These are phyloP conservation scores for Pleodorina starrii DNA, from an alignment of 139 green algal species.

Conservation along the genomic window DNA sequence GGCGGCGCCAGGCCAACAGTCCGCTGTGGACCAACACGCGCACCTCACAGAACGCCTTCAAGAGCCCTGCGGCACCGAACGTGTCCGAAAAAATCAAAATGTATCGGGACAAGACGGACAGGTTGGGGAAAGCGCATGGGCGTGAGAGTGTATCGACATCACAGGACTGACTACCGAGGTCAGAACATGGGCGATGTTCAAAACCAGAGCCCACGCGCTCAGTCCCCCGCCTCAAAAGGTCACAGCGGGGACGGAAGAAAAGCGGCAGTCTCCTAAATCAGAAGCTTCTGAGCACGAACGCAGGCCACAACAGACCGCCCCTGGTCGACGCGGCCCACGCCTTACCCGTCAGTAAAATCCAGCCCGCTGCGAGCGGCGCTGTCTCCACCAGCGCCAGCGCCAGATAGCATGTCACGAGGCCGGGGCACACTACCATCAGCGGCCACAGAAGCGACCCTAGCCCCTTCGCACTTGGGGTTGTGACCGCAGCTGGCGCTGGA, in stretches of 20 bases:
- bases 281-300: too few relatives aligned
- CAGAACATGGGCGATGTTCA: too few relatives aligned
- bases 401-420: not conserved
- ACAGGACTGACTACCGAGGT: too few relatives aligned
- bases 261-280: too few relatives aligned
- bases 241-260: too few relatives aligned
- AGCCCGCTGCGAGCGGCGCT: not conserved
- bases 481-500: not conserved
- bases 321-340: too few relatives aligned
- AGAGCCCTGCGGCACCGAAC: not conserved
- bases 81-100: not conserved
- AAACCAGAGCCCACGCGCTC: too few relatives aligned
- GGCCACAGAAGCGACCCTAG: slow-evolving; percentile 5
- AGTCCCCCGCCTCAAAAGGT: too few relatives aligned
- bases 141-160: too few relatives aligned
- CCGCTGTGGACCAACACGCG: not conserved
- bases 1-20: not conserved
- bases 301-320: too few relatives aligned
- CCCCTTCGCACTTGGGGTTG: not conserved
- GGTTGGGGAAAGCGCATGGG: too few relatives aligned
- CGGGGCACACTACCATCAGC: not conserved
- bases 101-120: too few relatives aligned
- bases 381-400: not conserved
- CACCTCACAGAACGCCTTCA: not conserved
- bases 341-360: slow-evolving; percentile 10